Conservation (phyloP, 2,329 filamentous ascomycete genomes). For the Pleurostoma richardsiae region DNA sequence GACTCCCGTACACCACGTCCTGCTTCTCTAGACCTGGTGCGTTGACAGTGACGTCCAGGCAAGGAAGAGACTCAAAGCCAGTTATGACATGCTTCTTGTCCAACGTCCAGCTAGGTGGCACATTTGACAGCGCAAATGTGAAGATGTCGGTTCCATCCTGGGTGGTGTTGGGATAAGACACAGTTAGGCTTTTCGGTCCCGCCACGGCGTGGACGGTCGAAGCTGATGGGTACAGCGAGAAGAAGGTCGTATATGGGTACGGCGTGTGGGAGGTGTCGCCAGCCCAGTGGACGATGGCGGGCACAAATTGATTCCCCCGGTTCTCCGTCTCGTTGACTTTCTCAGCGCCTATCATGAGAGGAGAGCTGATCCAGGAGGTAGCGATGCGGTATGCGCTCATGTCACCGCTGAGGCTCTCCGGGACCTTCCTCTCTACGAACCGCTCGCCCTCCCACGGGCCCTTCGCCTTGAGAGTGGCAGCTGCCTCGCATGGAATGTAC, state of each 20-base stretch:
- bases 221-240: slow-evolving; percentile 34
- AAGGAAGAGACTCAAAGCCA: slow-evolving; percentile 29
- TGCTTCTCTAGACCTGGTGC: slow-evolving; percentile 29
- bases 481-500: slow-evolving; percentile 20
- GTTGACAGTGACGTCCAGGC: slow-evolving; percentile 29
- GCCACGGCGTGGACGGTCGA: slow-evolving; percentile 34
- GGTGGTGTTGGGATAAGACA: slow-evolving; percentile 33
- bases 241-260: slow-evolving; percentile 31
- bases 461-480: slow-evolving; percentile 21
- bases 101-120: slow-evolving; percentile 31
- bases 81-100: slow-evolving; percentile 17
- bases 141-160: slow-evolving; percentile 31
- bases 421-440: slow-evolving; percentile 26
- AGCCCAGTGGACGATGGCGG: slow-evolving; percentile 41
- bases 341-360: slow-evolving; percentile 36
- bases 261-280: slow-evolving; percentile 30
- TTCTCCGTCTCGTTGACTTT: slow-evolving; percentile 27
- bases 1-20: slow-evolving; percentile 27
- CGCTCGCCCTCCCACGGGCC: slow-evolving; percentile 26
- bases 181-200: slow-evolving; percentile 20
- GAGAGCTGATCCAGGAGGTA: slow-evolving; percentile 34
- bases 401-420: slow-evolving; percentile 21
- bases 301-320: slow-evolving; percentile 34
- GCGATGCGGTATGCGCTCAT: slow-evolving; percentile 21
- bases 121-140: slow-evolving; percentile 29